phyloP scores from a whole-genome alignment of 805 yeast species.

The Ogataea haglerorum region DNA sequence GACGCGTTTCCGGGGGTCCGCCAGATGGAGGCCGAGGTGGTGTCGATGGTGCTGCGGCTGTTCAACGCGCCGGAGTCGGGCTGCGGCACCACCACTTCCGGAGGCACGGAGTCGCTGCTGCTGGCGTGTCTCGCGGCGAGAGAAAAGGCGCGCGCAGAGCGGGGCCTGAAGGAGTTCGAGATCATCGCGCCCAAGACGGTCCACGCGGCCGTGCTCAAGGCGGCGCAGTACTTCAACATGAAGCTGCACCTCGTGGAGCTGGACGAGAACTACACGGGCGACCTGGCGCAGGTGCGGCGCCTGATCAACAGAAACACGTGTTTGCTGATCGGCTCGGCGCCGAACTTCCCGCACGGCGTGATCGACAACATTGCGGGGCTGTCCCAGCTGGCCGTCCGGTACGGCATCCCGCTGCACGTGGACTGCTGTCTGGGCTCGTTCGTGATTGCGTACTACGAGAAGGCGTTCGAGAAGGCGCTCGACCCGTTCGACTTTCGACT shows the following conservation, averaged over 20 bases:
- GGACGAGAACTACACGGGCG: slow-evolving; percentile 65
- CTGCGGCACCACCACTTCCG: slow-evolving; percentile 84
- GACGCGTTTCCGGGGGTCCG: slow-evolving; percentile 96
- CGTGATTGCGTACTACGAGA: slow-evolving; percentile 73
- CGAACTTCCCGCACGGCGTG: slow-evolving; percentile 96
- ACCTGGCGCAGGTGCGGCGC: slow-evolving; percentile 55
- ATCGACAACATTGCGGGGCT: slow-evolving; percentile 81
- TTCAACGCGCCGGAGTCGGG: slow-evolving; percentile 75
- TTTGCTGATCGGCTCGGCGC: slow-evolving; percentile 87
- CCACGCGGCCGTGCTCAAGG: slow-evolving; percentile 95
- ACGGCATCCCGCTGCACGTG: slow-evolving; percentile 86
- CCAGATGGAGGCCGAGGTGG: slow-evolving; percentile 94
- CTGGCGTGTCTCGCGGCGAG: slow-evolving; percentile 88
- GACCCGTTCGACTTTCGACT: slow-evolving; percentile 80
- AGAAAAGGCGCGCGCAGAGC: slow-evolving; percentile 57
- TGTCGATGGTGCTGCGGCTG: slow-evolving; percentile 77
- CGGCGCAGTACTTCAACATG: slow-evolving; percentile 86
- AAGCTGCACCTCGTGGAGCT: slow-evolving; percentile 76
- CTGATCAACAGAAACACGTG: slow-evolving; percentile 79
- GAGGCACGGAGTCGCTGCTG: slow-evolving; percentile 92
- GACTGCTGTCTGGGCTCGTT: slow-evolving; percentile 96
- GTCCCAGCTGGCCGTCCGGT: slow-evolving; percentile 57
- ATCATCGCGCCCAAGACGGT: slow-evolving; percentile 85
- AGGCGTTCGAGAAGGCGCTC: slow-evolving; percentile 37
- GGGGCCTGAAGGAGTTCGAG: slow-evolving; percentile 71